Evolutionary conservation across 768 basidiomycete genomes (phyloP).

Genomic region (Boletales sp.): DNA sequence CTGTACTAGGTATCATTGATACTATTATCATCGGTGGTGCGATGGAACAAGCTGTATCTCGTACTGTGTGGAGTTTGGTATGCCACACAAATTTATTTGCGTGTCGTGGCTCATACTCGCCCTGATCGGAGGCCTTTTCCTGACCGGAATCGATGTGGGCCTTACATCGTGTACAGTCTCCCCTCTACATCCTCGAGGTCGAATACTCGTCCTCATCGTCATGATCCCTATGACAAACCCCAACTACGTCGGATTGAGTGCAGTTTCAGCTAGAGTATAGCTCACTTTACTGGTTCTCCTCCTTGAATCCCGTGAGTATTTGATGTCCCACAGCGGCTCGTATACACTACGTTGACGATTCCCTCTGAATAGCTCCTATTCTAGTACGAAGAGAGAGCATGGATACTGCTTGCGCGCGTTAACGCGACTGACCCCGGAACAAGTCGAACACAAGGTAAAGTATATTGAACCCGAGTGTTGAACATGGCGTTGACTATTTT

Average conservation of each 20-base stretch:
- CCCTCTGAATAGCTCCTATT: conserved; percentile 47
- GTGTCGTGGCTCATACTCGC: neutral
- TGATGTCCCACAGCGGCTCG: neutral
- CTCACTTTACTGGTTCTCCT: conserved; percentile 57
- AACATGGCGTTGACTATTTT: neutral
- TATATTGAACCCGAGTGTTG: neutral
- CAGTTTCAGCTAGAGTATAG: conserved; percentile 64
- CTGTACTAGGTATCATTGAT: conserved; percentile 64
- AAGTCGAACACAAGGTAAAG: conserved; percentile 62
- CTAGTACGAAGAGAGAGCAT: conserved; percentile 54
- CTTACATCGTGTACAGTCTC: conserved; percentile 74
- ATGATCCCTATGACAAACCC: no score
- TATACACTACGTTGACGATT: neutral
- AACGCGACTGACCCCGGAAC: conserved; percentile 58
- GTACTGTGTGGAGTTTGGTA: conserved; percentile 69
- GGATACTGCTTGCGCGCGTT: conserved; percentile 61
- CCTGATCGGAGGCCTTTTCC: conserved; percentile 69
- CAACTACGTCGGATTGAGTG: conserved; percentile 79
- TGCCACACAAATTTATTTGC: conserved; percentile 3
- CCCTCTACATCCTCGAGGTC: conserved; percentile 76
- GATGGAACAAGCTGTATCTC: conserved; percentile 64
- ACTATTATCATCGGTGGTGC: conserved; percentile 76
- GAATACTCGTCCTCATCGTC: conserved; percentile 78
- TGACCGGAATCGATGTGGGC: conserved; percentile 73
- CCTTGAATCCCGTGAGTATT: conserved; percentile 70